phyloP scores from a whole-genome alignment of 352 stramenopile species.

The Salisapilia sapeloensis region DNA sequence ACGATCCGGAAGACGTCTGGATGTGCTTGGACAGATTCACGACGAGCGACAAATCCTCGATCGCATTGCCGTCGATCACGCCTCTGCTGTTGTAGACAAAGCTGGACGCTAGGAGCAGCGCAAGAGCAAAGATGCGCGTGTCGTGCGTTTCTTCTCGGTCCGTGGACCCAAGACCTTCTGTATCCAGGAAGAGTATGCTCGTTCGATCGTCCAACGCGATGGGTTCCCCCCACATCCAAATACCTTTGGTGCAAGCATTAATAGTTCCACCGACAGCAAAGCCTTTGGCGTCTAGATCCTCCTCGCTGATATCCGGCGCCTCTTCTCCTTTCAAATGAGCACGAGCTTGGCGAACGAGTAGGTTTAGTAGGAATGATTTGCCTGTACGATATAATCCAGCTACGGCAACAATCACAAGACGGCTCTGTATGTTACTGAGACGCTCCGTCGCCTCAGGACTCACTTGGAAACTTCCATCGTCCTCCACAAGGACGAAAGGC shows the following conservation, averaged over 20 bases:
- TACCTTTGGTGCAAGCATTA: slow-evolving; percentile 83
- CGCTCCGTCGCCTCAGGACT: slow-evolving; percentile 51
- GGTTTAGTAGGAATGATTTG: slow-evolving; percentile 84
- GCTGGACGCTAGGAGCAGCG: slow-evolving; percentile 64
- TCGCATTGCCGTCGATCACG: slow-evolving; percentile 80
- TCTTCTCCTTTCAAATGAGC: slow-evolving; percentile 17
- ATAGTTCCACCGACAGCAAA: slow-evolving; percentile 76
- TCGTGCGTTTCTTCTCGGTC: slow-evolving; percentile 80
- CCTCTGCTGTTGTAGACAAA: slow-evolving; percentile 87
- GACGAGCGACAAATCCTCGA: slow-evolving; percentile 82
- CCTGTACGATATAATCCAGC: slow-evolving; percentile 80
- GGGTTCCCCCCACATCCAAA: slow-evolving; percentile 83
- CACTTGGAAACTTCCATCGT: slow-evolving; percentile 63
- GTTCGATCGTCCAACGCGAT: slow-evolving; percentile 54
- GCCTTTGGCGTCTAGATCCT: slow-evolving; percentile 10
- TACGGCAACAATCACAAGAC: slow-evolving; percentile 74
- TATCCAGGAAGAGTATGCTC: slow-evolving; percentile 77
- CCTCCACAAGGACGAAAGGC: slow-evolving; percentile 64
- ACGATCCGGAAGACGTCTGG: slow-evolving; percentile 28
- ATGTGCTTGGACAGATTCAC: slow-evolving; percentile 85
- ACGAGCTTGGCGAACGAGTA: slow-evolving; percentile 40
- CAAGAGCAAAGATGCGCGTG: slow-evolving; percentile 81
- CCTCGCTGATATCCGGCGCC: neutral
- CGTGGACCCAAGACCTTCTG: slow-evolving; percentile 70
- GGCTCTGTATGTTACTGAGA: slow-evolving; percentile 54